Evolutionary conservation across 2,329 filamentous ascomycete genomes (phyloP).

Genomic region (Beauveria medogensis): DNA sequence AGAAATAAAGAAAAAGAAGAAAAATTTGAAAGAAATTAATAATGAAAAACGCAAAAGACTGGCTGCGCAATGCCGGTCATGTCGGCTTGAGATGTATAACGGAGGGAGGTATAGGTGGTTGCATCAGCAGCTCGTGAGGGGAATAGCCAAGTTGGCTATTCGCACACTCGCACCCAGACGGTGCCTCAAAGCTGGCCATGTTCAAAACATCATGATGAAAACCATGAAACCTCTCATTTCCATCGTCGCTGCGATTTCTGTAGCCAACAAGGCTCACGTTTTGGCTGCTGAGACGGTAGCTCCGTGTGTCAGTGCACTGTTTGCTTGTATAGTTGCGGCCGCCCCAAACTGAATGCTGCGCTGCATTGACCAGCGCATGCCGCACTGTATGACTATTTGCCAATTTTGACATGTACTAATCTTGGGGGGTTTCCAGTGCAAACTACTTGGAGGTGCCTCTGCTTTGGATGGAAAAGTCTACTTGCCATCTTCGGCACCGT

Average conservation of each 20-base stretch:
- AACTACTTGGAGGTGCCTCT: neutral
- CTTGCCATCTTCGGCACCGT: neutral
- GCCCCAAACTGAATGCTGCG: no score
- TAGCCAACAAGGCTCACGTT: neutral
- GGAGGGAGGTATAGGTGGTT: neutral
- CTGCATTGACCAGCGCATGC: no score
- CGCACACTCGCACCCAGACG: no score
- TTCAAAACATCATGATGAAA: no score
- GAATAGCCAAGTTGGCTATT: no score
- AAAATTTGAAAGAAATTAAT: no score
- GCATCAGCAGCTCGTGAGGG: no score
- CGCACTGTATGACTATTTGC: neutral
- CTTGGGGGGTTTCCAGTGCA: neutral
- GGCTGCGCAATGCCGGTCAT: neutral
- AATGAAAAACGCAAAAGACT: no score
- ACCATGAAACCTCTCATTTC: neutral
- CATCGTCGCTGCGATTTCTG: neutral
- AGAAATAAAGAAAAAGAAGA: no score
- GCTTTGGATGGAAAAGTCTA: neutral
- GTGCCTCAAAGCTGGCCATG: no score
- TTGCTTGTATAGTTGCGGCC: no score
- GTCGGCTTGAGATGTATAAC: neutral
- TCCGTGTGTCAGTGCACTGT: neutral
- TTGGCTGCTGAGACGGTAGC: neutral
- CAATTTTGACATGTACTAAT: neutral